Base-by-base conservation (phyloP, 73 alveolate species). In the Paramecium sexaurelia region DNA sequence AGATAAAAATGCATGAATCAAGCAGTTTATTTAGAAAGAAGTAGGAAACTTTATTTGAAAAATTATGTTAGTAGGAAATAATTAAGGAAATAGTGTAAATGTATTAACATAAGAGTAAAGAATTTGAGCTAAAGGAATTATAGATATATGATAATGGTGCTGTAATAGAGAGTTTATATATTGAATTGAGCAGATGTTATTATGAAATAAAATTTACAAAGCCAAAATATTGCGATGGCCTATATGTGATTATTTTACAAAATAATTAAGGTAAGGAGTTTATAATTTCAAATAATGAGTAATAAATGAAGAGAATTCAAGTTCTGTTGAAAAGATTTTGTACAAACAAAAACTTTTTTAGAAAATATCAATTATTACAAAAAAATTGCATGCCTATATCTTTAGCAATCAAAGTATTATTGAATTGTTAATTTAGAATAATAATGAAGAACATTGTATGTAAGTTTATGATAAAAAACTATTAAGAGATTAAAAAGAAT, bases 131-230 rank as follows among this genome's bases (percentile, higher is more conserved):
- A 0, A 6, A 20, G 43, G 86, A 71, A 40, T 33, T 71, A 0
- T 7, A 11, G 2, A 35, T 71, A 27, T 35, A 22, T 71, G 37
- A 33, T 37, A 71, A 71, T n/a, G 32, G 27, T 13, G 11, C 35
- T n/a, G 35, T 71, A 2, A n/a, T 32, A 2, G 27, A 29, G 37
- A 37, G 26, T 35, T 11, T 20, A 22, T 71, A 71, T 71, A 11
- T 15, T 20, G 86, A 71, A 71, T 36, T 71, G 32, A 35, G 57
- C 32, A 71, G 7, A 71, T 35, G 57, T 71, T 35, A 32, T 9
- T 24, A 33, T 71, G 86, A 71, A 7, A 35, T 71, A 19, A 71
- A 71, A 71, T 71, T 35, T 11, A 71, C 86, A 35, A 71, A 71
- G 17, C 32, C 55, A 7, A 71, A 71, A 13, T 11, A 71, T 71